Evolutionary conservation across 2,329 filamentous ascomycete genomes (phyloP), one percentile per base, ranked within the genome.

Genomic region (Fusarium sp.): DNA sequence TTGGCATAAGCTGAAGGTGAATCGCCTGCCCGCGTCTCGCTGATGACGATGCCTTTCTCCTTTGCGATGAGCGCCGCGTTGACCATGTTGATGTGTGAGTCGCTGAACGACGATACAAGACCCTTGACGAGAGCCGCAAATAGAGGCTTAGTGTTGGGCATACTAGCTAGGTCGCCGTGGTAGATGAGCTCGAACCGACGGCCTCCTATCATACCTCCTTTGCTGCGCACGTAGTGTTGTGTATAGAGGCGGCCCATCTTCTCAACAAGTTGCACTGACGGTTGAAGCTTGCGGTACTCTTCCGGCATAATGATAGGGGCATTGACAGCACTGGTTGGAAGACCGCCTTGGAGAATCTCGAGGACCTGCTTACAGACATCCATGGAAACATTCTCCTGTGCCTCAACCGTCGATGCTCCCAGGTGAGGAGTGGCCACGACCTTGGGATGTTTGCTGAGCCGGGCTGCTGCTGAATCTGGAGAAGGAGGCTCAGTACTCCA

Each of bases 351-450:
- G 4, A 96, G 81, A 40, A 95, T 92, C 58, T 90, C 86, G 0
- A 91, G 83, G 14, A 94, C 91, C 78, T 96, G 92, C 33, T 90
- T 89, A 77, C 92, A 95, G 11, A 95, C 92, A 71, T 95, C 92
- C 65, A 94, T 86, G 2, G 90, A 92, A 5, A 94, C 92, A 63
- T 94, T 94, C 74, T 95, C 91, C 76, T 96, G 92, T 0, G 92
- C 92, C 82, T 96, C 92, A 33, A 91, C 85, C 0, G 92, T 96
- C 0, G 89, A 92, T 0, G 92, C 92, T 10, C 92, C 92, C 0
- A 96, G 83, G 76, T 96, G 92, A 2, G 92, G 92, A 10, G 92
- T 95, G 2, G 89, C 89, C 3, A 95, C 88, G 1, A 93, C 91
- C 67, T 87, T 90, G 1, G 89, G 86, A 70, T 95, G 92, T 11